Evolutionary conservation across 31 red algal genomes (phyloP).

Genomic region (Asparagopsis taxiformis): DNA sequence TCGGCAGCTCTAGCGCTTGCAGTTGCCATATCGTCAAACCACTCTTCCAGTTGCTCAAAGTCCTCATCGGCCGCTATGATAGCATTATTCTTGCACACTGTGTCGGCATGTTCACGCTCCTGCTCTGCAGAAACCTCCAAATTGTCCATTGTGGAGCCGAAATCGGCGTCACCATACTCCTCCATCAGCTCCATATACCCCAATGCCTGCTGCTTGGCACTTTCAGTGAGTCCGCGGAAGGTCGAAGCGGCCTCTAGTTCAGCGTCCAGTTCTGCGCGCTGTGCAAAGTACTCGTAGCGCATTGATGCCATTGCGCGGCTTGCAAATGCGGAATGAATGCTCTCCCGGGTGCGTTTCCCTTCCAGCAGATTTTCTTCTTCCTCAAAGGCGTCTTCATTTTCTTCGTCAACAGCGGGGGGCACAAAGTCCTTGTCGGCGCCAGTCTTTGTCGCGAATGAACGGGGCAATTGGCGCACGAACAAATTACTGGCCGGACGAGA

Average conservation of each 20-base stretch:
- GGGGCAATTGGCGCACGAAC: no score
- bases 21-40: slow-evolving; percentile 48
- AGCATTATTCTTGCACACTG: background rate
- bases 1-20: slow-evolving; percentile 15
- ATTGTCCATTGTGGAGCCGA: slow-evolving; percentile 38
- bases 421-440: no score
- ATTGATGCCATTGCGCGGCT: slow-evolving; percentile 26
- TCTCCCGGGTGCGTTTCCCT: slow-evolving; percentile 15
- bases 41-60: slow-evolving; percentile 28
- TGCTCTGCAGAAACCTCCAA: slow-evolving; percentile 15
- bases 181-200: slow-evolving; percentile 53
- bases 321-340: slow-evolving; percentile 20
- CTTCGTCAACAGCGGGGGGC: no score
- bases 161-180: slow-evolving; percentile 38
- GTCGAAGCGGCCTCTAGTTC: slow-evolving; percentile 52
- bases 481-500: no score
- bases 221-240: slow-evolving; percentile 25
- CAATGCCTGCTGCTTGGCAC: slow-evolving; percentile 44
- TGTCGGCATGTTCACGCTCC: slow-evolving; percentile 24
- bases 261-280: slow-evolving; percentile 68
- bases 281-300: slow-evolving; percentile 72
- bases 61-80: slow-evolving; percentile 13
- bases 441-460: no score
- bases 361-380: slow-evolving; percentile 14
- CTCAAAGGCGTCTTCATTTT: background rate